These are phyloP conservation scores for Fusarium sp. DNA, from an alignment of 2,329 filamentous ascomycete genomes.

Conservation along the genomic window DNA sequence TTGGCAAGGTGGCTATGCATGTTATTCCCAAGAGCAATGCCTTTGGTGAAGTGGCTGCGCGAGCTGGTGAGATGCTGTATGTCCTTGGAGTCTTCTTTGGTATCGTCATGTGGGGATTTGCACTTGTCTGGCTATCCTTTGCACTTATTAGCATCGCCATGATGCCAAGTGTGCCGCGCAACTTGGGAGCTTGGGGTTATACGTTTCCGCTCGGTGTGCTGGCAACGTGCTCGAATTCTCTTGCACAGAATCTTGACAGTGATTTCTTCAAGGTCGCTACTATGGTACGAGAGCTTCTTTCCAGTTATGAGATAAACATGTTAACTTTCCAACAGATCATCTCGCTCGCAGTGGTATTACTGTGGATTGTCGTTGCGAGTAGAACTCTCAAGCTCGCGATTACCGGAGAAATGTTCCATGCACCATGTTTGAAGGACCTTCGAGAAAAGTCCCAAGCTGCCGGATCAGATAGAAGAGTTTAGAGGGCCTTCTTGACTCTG, in stretches of 20 bases:
- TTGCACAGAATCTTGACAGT: slow-evolving; percentile 57
- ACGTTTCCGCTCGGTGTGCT: slow-evolving; percentile 61
- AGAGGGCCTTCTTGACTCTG: background rate
- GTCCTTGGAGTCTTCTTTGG: slow-evolving; percentile 63
- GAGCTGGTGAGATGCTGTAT: slow-evolving; percentile 62
- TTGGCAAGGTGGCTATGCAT: slow-evolving; percentile 60
- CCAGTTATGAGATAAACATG: too few relatives aligned
- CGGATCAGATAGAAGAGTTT: slow-evolving; percentile 46
- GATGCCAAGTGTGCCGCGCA: slow-evolving; percentile 52
- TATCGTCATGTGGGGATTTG: slow-evolving; percentile 59
- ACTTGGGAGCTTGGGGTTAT: slow-evolving; percentile 62
- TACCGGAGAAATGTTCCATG: slow-evolving; percentile 58
- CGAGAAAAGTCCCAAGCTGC: slow-evolving; percentile 48
- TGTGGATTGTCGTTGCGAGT: slow-evolving; percentile 57
- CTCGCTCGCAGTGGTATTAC: slow-evolving; percentile 54
- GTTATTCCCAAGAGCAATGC: slow-evolving; percentile 54
- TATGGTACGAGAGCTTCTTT: slow-evolving; percentile 44
- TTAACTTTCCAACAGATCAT: too few relatives aligned
- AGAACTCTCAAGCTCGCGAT: slow-evolving; percentile 53
- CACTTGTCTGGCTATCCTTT: slow-evolving; percentile 57
- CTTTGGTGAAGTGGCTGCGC: slow-evolving; percentile 58
- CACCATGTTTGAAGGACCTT: slow-evolving; percentile 56
- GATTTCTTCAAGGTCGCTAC: slow-evolving; percentile 57
- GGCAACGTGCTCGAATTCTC: slow-evolving; percentile 54
- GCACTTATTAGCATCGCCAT: slow-evolving; percentile 56